These are phyloP conservation scores for Cenococcum geophilum DNA, from an alignment of 495 filamentous ascomycete species.

Conservation along the genomic window DNA sequence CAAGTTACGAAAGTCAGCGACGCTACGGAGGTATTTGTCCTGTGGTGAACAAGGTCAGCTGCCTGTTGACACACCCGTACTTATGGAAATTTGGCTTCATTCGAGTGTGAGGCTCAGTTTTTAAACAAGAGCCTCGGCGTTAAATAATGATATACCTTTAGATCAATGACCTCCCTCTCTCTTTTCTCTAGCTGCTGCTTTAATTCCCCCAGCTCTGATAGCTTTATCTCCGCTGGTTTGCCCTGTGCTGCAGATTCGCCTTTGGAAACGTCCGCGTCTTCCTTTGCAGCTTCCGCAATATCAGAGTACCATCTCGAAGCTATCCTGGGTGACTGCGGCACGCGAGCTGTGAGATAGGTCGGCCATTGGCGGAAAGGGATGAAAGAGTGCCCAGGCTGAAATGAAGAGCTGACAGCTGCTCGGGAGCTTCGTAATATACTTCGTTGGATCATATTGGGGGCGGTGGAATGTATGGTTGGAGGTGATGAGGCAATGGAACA, in stretches of 20 bases:
- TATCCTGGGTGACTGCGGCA: constrained; percentile 10
- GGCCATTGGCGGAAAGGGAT: constrained; percentile 8
- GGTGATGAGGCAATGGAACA: constrained; percentile 2
- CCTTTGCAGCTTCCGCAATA: constrained; percentile 27
- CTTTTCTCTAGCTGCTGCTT: constrained; percentile 72
- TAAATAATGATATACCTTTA: constrained; percentile 59
- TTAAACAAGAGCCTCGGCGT: not conserved
- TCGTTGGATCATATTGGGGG: constrained; percentile 28
- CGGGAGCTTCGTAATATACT: constrained; percentile 22
- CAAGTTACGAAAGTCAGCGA: constrained; percentile 95
- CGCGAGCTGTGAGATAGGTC: constrained; percentile 9
- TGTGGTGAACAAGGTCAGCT: constrained; percentile 35
- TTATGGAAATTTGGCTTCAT: too few species aligned
- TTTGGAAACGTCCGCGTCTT: constrained; percentile 8
- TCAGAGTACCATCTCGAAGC: constrained; percentile 31
- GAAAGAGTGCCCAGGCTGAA: constrained; percentile 9
- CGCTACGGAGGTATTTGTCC: constrained; percentile 88
- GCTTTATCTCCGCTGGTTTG: constrained; percentile 8
- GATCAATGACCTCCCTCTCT: constrained; percentile 72
- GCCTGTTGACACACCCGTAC: too few species aligned
- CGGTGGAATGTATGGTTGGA: constrained; percentile 1
- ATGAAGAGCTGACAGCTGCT: constrained; percentile 9
- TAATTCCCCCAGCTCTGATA: constrained; percentile 42
- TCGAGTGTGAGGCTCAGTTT: not conserved
- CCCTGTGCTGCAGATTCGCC: constrained; percentile 1